Conservation (phyloP, 1,284 basidiomycete genomes). For the Trametes polyzona region DNA sequence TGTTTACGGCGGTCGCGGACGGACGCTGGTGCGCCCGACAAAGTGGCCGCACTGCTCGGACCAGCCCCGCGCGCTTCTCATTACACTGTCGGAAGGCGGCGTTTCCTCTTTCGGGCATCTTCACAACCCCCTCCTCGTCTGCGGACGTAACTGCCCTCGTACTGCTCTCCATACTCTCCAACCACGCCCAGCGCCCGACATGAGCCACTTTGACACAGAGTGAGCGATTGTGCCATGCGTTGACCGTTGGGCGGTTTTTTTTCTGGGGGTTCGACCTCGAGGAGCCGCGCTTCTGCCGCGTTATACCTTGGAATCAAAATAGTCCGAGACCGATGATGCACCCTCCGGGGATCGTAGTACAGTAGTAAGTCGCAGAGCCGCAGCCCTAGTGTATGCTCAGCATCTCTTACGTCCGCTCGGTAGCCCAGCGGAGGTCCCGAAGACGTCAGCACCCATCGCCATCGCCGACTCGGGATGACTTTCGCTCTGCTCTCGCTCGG, state of each 20-base stretch:
- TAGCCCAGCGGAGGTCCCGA: background rate
- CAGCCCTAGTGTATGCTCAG: no score
- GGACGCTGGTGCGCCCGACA: background rate
- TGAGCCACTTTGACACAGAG: background rate
- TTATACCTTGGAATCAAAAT: no score
- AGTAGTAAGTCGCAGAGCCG: background rate
- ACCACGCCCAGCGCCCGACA: background rate
- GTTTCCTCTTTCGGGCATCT: slow-evolving; percentile 2
- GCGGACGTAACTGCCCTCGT: background rate
- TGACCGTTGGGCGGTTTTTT: no score
- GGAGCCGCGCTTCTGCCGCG: no score
- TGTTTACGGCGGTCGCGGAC: no score
- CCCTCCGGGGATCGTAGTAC: background rate
- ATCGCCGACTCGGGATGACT: background rate
- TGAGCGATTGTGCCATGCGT: background rate
- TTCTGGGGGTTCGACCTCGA: no score
- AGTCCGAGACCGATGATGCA: background rate
- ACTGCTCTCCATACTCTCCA: background rate
- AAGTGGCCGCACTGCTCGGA: slow-evolving; percentile 3
- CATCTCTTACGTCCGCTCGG: background rate
- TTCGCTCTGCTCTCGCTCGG: no score
- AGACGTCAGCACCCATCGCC: background rate
- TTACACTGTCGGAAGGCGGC: slow-evolving; percentile 10
- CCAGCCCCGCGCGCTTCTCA: background rate
- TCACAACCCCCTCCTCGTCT: background rate